A percentile compares a stretch with the other conserved stretches of the same genome.
These are phyloP conservation scores for Metarhizium sp. DNA, from an alignment of 2,329 filamentous ascomycete genomes.

Conservation along the genomic window DNA sequence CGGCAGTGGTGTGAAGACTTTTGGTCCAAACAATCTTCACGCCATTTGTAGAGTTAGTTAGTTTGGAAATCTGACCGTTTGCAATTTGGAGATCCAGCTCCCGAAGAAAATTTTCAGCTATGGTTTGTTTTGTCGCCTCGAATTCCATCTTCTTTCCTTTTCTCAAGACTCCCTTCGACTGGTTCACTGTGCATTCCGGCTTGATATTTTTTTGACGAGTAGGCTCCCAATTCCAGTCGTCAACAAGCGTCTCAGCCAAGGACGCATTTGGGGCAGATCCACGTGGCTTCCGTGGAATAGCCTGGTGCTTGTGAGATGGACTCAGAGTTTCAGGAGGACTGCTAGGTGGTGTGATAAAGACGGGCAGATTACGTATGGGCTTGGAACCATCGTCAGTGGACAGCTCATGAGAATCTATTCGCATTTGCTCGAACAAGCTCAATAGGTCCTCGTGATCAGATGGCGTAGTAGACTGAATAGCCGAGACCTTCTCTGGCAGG, in stretches of 20 bases:
- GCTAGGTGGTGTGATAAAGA: slow-evolving; percentile 12
- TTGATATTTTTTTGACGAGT: background rate
- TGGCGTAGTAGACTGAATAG: background rate
- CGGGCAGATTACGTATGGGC: slow-evolving; percentile 4
- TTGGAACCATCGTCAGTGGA: background rate
- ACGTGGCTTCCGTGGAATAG: slow-evolving; percentile 45
- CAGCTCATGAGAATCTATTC: background rate
- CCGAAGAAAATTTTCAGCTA: slow-evolving; percentile 54
- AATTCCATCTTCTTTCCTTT: slow-evolving; percentile 49
- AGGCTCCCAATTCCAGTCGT: background rate
- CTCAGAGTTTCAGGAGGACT: slow-evolving; percentile 14
- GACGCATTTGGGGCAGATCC: slow-evolving; percentile 29
- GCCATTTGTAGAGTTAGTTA: slow-evolving; percentile 58
- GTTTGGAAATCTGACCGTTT: slow-evolving; percentile 43
- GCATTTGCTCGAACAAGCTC: background rate
- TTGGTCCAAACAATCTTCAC: slow-evolving; percentile 66
- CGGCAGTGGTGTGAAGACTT: slow-evolving; percentile 71
- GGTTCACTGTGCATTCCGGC: slow-evolving; percentile 23
- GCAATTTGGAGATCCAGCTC: slow-evolving; percentile 63
- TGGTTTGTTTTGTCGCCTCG: slow-evolving; percentile 46
- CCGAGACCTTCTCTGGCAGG: background rate
- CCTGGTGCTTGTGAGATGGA: slow-evolving; percentile 21
- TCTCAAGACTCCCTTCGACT: slow-evolving; percentile 48
- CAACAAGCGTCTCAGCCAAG: background rate
- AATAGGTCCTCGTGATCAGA: background rate